Evolutionary conservation across 768 basidiomycete species (phyloP), one percentile per base, ranked within the genome.

Genomic region (Clitopilus hobsonii): DNA sequence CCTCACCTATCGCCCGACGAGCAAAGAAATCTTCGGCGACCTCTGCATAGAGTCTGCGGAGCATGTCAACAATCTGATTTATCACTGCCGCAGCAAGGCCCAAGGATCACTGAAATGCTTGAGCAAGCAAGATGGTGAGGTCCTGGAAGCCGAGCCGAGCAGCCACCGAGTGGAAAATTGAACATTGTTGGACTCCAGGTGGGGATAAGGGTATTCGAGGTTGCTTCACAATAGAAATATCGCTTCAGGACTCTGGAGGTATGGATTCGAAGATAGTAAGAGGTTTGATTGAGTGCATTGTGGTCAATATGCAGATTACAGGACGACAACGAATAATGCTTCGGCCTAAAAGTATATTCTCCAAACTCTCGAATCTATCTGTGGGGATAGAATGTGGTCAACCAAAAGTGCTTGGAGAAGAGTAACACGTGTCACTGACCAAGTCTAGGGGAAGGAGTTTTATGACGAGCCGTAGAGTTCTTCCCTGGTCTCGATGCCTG

Each of bases 401-500:
- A 20, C 11, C 8, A 18, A 18, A 45, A 45, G 22, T 20, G 22
- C 11, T 10, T 11, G 3, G 41, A 45, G 32, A 4, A n/a, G 32
- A 36, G n/a, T 36, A n/a, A 45, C 41, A 23, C 41, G 41, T 45
- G 22, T 16, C n/a, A 20, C 41, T 6, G 28, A 49, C 26, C 51
- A 59, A 61, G 51, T 45, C 41, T 45, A 45, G 22, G 18, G 41
- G 41, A 20, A 45, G 22, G 8, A 45, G 22, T 65, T 62, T 65
- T 58, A 67, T 60, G 63, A 73, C 38, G 70, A 71, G 14, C 69
- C 66, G 61, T 77, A 79, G 29, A 79, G 68, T 57, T 78, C 77
- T 60, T 79, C 77, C 59, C 76, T 75, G 50, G 72, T 66, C 53
- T 56, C 63, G 45, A 79, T 65, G 41, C 77, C 77, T 79, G 30